Evolutionary conservation across 148 eudicot genomes (phyloP).

Genomic region (Rheum nobile): DNA sequence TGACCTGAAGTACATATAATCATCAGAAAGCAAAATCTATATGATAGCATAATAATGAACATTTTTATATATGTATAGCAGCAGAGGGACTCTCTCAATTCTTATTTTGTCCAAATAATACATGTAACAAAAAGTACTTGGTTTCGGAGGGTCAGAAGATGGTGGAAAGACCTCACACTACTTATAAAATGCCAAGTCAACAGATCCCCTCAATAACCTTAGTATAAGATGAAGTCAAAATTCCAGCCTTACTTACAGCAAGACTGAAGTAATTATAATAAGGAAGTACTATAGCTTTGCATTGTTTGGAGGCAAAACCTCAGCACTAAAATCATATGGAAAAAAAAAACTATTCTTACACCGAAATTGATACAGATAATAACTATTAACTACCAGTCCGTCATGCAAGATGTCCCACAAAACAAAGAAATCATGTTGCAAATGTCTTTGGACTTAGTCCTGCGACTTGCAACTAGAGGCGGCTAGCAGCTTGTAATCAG

Average conservation of each 20-base stretch:
- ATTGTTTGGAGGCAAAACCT: background rate
- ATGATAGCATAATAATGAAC: background rate
- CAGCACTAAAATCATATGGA: background rate
- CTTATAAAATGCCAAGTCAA: no score
- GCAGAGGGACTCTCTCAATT: no score
- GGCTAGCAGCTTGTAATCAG: background rate
- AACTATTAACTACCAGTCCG: background rate
- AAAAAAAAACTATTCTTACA: background rate
- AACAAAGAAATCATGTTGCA: background rate
- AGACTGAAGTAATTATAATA: no score
- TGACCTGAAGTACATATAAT: conserved; percentile 34
- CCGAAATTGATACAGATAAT: no score
- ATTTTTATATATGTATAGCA: background rate
- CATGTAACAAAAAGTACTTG: no score
- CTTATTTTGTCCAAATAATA: no score
- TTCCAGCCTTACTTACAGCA: no score
- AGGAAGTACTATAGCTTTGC: background rate
- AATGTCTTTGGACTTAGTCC: background rate
- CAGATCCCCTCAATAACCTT: no score
- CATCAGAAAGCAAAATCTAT: background rate
- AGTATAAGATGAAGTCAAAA: no score
- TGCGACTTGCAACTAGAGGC: background rate
- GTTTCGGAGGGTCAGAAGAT: no score
- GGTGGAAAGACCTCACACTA: no score
- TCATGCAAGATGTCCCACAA: background rate